Conservation (phyloP, 179 eudicot species). For the Heliamphora pulchella region DNA sequence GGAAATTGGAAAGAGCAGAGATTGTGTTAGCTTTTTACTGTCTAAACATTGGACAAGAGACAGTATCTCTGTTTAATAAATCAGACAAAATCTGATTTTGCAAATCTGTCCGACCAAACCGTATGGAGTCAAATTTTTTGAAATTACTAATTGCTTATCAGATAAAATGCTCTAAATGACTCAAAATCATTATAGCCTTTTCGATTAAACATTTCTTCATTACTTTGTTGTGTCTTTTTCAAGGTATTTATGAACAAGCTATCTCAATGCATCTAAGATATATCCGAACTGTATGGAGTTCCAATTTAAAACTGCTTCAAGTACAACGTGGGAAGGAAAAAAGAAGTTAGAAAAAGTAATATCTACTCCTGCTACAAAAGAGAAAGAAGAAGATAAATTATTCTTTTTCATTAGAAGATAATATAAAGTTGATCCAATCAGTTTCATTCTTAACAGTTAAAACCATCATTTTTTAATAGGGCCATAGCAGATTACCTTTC, state of each 20-base stretch:
- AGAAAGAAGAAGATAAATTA: not conserved
- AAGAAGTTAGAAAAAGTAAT: not conserved
- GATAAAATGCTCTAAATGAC: not conserved
- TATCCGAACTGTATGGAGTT: not conserved
- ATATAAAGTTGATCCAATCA: not conserved
- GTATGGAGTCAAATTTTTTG: not conserved
- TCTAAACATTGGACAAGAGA: too few relatives aligned
- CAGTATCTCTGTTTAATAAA: too few relatives aligned
- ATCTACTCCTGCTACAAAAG: not conserved
- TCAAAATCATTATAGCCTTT: not conserved
- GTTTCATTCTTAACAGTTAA: not conserved
- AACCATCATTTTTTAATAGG: constrained; percentile 17
- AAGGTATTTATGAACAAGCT: not conserved
- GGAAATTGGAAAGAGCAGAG: too few relatives aligned
- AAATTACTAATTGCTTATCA: not conserved
- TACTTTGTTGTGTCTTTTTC: not conserved
- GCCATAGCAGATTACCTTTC: constrained; percentile 41
- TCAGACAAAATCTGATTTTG: too few relatives aligned
- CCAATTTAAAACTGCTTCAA: not conserved
- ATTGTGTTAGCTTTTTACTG: too few relatives aligned
- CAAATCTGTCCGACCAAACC: too few relatives aligned
- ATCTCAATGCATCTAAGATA: not conserved
- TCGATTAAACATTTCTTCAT: too few relatives aligned
- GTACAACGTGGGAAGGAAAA: not conserved
- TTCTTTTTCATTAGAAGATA: not conserved